Evolutionary conservation across 148 eudicot genomes (phyloP).

Genomic region (Agrostemma githago): DNA sequence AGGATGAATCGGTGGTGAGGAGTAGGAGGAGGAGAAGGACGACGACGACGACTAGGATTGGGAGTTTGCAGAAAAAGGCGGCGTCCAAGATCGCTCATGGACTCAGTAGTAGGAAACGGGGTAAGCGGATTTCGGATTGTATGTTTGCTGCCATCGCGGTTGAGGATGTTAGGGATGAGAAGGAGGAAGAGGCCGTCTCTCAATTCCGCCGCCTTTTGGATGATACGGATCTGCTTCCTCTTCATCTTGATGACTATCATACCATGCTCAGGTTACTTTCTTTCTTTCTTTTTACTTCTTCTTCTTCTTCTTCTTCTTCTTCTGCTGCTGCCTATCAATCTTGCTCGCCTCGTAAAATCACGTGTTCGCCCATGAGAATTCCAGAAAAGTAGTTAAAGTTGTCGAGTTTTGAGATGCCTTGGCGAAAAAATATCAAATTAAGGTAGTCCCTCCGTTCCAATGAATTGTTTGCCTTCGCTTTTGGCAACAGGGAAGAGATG

Average conservation of each 20-base stretch:
- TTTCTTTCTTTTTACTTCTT: background rate
- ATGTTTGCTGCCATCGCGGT: conserved; percentile 55
- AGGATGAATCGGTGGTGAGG: conserved; percentile 47
- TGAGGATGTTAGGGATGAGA: conserved; percentile 70
- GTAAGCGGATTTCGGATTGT: conserved; percentile 59
- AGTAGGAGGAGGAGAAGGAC: conserved; percentile 38
- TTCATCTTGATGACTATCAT: conserved; percentile 78
- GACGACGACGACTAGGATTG: conserved; percentile 32
- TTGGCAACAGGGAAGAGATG: no score
- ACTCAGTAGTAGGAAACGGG: conserved; percentile 45
- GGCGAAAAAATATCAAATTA: no score
- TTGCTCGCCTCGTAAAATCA: no score
- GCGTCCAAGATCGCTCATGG: conserved; percentile 47
- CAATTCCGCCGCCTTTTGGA: conserved; percentile 56
- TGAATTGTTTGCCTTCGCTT: no score
- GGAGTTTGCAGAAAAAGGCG: conserved; percentile 78
- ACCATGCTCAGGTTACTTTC: conserved; percentile 70
- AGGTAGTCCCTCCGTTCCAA: no score
- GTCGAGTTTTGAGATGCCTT: no score
- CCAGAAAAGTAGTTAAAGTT: no score
- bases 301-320: no score
- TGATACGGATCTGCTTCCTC: conserved; percentile 62
- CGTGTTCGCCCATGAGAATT: no score
- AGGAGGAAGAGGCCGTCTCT: conserved; percentile 71
- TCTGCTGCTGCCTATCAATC: no score